Evolutionary conservation across 1,284 basidiomycete species (phyloP).

Genomic region (Apiotrichum siamense): DNA sequence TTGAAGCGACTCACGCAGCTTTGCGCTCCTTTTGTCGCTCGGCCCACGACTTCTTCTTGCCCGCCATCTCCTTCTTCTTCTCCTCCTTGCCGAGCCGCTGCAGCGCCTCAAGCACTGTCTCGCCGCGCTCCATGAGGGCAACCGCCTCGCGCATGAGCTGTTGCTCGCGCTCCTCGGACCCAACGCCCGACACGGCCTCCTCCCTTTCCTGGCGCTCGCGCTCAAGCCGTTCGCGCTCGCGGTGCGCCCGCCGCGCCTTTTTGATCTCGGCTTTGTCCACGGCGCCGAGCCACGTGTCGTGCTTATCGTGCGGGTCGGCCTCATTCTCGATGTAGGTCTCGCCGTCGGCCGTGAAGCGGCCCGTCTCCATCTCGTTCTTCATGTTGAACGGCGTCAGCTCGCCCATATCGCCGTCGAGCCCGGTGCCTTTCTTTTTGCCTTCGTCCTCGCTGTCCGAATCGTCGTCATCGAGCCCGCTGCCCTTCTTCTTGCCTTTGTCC

Average conservation of each 20-base stretch:
- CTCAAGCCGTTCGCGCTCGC: constrained; percentile 60
- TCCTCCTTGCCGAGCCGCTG: constrained; percentile 69
- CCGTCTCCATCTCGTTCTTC: constrained; percentile 96
- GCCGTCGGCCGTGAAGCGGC: constrained; percentile 92
- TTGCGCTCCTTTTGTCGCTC: constrained; percentile 47
- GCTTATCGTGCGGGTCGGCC: constrained; percentile 76
- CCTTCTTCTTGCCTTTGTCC: constrained; percentile 14
- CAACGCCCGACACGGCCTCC: constrained; percentile 50
- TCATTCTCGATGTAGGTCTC: constrained; percentile 71
- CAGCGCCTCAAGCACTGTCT: constrained; percentile 82
- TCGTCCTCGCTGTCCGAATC: constrained; percentile 26
- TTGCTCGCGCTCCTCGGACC: constrained; percentile 54
- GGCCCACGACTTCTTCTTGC: constrained; percentile 45
- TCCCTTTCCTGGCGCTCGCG: constrained; percentile 61
- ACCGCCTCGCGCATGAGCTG: constrained; percentile 65
- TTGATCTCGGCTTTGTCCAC: constrained; percentile 81
- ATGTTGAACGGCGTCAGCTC: constrained; percentile 96
- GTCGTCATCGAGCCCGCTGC: constrained; percentile 52
- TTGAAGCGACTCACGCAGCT: constrained; percentile 54
- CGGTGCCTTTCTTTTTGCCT: constrained; percentile 14
- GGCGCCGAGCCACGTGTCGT: constrained; percentile 93
- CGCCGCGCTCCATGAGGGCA: constrained; percentile 72
- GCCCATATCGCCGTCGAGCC: constrained; percentile 65
- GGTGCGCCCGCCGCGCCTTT: constrained; percentile 66
- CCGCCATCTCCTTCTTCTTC: constrained; percentile 40